Base-by-base conservation (phyloP, 176 grass and related monocot genomes). In the Oryza meyeriana region DNA sequence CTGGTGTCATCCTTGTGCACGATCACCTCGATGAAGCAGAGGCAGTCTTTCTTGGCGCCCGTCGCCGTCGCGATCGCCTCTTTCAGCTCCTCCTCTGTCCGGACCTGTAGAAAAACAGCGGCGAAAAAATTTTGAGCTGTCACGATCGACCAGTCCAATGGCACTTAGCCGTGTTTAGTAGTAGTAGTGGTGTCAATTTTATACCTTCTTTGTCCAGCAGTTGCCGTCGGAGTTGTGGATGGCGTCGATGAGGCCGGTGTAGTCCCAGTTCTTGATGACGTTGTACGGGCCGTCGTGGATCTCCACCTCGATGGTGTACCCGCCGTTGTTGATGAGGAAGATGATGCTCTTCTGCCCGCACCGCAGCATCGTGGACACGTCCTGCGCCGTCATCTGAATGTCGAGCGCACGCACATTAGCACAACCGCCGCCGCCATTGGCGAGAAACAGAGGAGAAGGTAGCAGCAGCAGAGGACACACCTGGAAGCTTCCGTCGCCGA, bases 241-340 rank as follows among this genome's bases (percentile, higher is more conserved):
- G 63, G 90, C 90, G 20, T 92, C 80, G 34, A 92, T 24, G 34
- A 92, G 25, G 39, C 78, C 89, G 45, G 82, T 91, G 71, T 91
- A 91, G 79, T 91, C 83, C 89, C 89, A 91, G 34, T 91, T 91
- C 79, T 92, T 92, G 87, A 92, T 92, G 38, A 92, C 87, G 74
- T 92, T 92, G 87, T 92, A 93, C 4, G 89, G 89, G 0, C 89
- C 89, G 48, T 91, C 89, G 61, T 91, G 89, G 72, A 91, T 91
- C 85, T 91, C 85, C 64, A 91, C 89, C 86, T 91, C 85, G 40
- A 91, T 91, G 36, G 89, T 91, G 83, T 91, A 91, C 33, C 89
- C 89, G 48, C 89, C 77, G 26, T 91, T 91, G 83, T 91, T 91
- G 72, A 91, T 83, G 50, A 91, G 89, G 83, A 91, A 91, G 86